phyloP scores from a whole-genome alignment of 2,329 filamentous ascomycete species.

The Myriosclerotinia curreyana region DNA sequence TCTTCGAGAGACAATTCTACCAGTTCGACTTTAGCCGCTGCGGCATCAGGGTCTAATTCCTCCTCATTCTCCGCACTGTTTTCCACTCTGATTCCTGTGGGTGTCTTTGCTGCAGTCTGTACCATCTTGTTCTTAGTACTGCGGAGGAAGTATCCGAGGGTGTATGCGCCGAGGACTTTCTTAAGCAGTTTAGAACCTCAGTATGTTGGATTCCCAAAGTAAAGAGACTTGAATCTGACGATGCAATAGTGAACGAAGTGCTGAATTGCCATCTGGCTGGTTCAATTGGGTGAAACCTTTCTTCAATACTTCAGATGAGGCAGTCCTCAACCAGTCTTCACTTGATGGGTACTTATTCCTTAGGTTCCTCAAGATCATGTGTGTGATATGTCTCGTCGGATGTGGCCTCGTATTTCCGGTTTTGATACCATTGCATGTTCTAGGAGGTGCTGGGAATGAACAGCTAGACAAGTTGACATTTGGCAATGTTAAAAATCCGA shows the following conservation, averaged over 20 bases:
- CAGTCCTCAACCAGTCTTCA: conserved; percentile 60
- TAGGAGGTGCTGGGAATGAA: conserved; percentile 51
- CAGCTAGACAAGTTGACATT: conserved; percentile 61
- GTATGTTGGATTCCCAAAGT: conserved; percentile 38
- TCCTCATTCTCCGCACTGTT: conserved; percentile 45
- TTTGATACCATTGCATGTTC: conserved; percentile 62
- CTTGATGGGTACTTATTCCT: conserved; percentile 65
- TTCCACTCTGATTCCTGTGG: conserved; percentile 53
- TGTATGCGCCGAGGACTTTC: conserved; percentile 55
- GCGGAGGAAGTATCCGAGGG: conserved; percentile 49
- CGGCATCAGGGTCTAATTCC: conserved; percentile 42
- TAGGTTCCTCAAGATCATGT: conserved; percentile 60
- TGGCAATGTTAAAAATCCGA: conserved; percentile 52
- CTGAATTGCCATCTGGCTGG: conserved; percentile 38
- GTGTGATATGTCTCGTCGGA: conserved; percentile 60
- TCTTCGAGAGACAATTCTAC: conserved; percentile 45
- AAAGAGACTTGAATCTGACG: conserved; percentile 8
- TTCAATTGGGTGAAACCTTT: conserved; percentile 41
- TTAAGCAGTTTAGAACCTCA: conserved; percentile 49
- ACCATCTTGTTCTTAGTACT: conserved; percentile 51
- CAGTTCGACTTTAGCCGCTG: conserved; percentile 36
- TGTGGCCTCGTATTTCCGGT: conserved; percentile 62
- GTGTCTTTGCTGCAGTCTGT: conserved; percentile 49
- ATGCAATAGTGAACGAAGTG: conserved; percentile 36
- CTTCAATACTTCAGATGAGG: conserved; percentile 37